Evolutionary conservation across 306 rosid species (phyloP).

Genomic region (Echinosophora koreensis): DNA sequence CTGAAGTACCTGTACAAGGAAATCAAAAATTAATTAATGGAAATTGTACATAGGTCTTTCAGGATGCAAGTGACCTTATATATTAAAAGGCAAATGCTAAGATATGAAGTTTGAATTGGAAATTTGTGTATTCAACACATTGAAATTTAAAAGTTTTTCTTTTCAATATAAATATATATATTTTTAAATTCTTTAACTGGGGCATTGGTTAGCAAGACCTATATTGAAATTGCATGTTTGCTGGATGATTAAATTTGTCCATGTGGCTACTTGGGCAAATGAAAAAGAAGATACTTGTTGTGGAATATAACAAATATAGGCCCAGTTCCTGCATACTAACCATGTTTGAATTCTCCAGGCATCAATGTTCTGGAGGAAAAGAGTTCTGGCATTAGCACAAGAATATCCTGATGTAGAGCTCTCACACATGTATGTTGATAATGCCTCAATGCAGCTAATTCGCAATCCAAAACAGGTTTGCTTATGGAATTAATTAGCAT

Average conservation of each 20-base stretch:
- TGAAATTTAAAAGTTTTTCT: too few species aligned
- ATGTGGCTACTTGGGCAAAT: conserved; percentile 21
- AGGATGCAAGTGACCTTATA: conserved; percentile 14
- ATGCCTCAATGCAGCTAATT: conserved; percentile 93
- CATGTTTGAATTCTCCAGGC: conserved; percentile 62
- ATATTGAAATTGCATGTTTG: background rate
- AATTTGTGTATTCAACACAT: too few species aligned
- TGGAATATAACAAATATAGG: conserved; percentile 17
- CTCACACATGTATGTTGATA: conserved; percentile 97
- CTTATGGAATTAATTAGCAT: conserved; percentile 30
- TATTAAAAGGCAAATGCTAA: background rate
- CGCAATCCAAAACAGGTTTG: conserved; percentile 95
- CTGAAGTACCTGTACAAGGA: conserved; percentile 7
- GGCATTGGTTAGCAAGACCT: too few species aligned
- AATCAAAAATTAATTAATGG: conserved; percentile 12
- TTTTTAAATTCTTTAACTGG: too few species aligned
- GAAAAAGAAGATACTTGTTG: conserved; percentile 18
- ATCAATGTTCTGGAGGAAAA: conserved; percentile 90
- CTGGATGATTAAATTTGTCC: conserved; percentile 14
- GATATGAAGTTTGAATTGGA: too few species aligned
- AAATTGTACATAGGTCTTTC: background rate
- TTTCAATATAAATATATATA: too few species aligned
- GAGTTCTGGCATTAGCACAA: conserved; percentile 66
- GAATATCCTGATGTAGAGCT: conserved; percentile 93
- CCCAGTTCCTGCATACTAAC: conserved; percentile 2